phyloP scores from a whole-genome alignment of 2,329 filamentous ascomycete species.

The Aspergillus versicolor region DNA sequence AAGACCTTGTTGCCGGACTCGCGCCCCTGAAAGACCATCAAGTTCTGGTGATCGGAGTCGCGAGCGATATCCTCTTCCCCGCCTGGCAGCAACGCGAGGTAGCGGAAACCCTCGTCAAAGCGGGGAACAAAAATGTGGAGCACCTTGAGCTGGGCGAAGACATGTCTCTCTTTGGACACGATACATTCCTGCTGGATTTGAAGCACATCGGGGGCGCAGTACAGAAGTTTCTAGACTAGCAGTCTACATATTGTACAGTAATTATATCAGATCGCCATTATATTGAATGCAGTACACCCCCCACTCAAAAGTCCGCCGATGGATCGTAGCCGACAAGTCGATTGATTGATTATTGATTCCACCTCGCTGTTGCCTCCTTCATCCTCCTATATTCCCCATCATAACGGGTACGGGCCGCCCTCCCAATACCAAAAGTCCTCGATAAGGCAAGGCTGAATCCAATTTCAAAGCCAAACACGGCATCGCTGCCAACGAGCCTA shows the following conservation, averaged over 20 bases:
- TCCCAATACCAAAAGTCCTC: no score
- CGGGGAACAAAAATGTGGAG: constrained; percentile 77
- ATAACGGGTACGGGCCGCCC: no score
- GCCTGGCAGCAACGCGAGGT: constrained; percentile 98
- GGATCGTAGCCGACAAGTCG: no score
- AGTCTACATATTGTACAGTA: background rate
- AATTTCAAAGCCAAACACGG: constrained; percentile 4
- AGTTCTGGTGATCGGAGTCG: constrained; percentile 86
- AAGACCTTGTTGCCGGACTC: constrained; percentile 77
- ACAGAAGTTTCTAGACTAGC: constrained; percentile 69
- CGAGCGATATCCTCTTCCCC: constrained; percentile 93
- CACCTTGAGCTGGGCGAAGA: constrained; percentile 94
- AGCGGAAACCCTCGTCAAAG: constrained; percentile 73
- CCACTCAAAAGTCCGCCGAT: no score
- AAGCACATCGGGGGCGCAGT: constrained; percentile 87
- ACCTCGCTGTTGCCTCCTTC: no score
- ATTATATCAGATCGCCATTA: background rate
- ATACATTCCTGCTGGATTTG: constrained; percentile 90
- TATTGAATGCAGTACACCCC: no score
- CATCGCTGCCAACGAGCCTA: background rate
- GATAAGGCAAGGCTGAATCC: no score
- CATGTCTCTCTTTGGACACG: constrained; percentile 91
- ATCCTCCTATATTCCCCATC: no score
- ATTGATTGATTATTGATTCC: no score
- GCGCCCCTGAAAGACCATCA: constrained; percentile 70